Percentiles rank a stretch among this genome's conserved stretches.
These are phyloP conservation scores for Miamiensis avidus DNA, from an alignment of 169 alveolate genomes.

Conservation along the genomic window DNA sequence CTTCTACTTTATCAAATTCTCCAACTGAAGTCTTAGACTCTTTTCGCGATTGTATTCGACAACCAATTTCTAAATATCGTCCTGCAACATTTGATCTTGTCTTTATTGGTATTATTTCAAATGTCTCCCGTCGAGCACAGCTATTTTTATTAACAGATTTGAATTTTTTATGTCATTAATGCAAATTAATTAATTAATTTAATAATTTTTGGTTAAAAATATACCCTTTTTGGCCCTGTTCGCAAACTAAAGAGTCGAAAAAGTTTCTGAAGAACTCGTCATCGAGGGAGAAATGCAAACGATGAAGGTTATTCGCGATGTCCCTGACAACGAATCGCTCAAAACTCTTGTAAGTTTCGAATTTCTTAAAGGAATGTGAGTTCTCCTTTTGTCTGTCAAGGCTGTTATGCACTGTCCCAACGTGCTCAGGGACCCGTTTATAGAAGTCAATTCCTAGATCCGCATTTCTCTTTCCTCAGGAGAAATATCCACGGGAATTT, in stretches of 20 bases:
- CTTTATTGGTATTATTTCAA: no score
- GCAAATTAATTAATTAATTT: no score
- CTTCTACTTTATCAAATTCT: neutral
- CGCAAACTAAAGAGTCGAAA: slow-evolving; percentile 46
- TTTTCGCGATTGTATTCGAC: neutral
- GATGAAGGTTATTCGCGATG: slow-evolving; percentile 62
- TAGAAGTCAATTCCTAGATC: slow-evolving; percentile 57
- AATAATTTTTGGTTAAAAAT: no score
- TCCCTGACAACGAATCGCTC: slow-evolving; percentile 70
- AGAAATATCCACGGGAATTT: slow-evolving; percentile 39
- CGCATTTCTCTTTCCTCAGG: slow-evolving; percentile 44
- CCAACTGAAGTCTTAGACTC: neutral
- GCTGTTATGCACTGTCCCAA: slow-evolving; percentile 69
- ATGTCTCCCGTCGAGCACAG: neutral
- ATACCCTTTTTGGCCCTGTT: neutral
- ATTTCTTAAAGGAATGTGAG: slow-evolving; percentile 82
- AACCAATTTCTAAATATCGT: neutral
- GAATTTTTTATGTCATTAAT: no score
- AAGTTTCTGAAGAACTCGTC: slow-evolving; percentile 70
- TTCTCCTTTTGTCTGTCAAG: slow-evolving; percentile 56
- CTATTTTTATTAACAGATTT: neutral
- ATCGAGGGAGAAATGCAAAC: slow-evolving; percentile 75
- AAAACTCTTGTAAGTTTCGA: slow-evolving; percentile 77
- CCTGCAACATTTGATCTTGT: neutral
- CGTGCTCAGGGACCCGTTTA: slow-evolving; percentile 61